Percentiles rank a stretch among this genome's conserved stretches.
phyloP scores from a whole-genome alignment of 164 flowering plant genomes.

The Saururus chinensis region DNA sequence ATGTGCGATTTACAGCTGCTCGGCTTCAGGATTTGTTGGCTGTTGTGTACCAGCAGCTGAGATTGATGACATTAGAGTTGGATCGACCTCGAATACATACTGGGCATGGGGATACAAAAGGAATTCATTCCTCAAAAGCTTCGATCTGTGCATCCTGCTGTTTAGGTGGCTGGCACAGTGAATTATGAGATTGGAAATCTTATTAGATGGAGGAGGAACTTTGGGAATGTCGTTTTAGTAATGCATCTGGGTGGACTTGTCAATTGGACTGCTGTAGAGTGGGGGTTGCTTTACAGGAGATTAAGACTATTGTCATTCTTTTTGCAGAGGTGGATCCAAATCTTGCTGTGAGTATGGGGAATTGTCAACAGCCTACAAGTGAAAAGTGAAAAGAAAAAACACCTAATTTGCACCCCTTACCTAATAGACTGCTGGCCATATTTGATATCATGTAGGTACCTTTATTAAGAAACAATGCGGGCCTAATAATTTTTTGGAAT shows the following conservation, averaged over 20 bases:
- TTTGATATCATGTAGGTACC: too few species aligned
- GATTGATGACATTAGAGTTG: conserved; percentile 76
- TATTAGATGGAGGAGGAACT: conserved; percentile 89
- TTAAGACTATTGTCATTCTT: conserved; percentile 82
- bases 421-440: too few species aligned
- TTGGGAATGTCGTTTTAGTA: conserved; percentile 85
- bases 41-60: conserved; percentile 92
- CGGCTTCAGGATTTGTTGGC: conserved; percentile 97
- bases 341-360: conserved; percentile 76
- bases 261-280: conserved; percentile 88
- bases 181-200: conserved; percentile 86
- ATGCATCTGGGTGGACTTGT: conserved; percentile 80
- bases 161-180: conserved; percentile 83
- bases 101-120: conserved; percentile 88
- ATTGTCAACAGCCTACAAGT: conserved; percentile 68
- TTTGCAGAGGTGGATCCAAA: conserved; percentile 55
- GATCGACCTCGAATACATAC: conserved; percentile 66
- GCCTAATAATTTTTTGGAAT: too few species aligned
- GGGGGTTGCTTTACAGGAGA: conserved; percentile 96
- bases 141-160: conserved; percentile 97
- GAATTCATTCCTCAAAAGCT: conserved; percentile 82
- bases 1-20: conserved; percentile 86
- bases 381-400: conserved; percentile 27
- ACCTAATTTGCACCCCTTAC: background rate
- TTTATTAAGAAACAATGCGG: too few species aligned